These are phyloP conservation scores for Meripilus lineatus DNA, from an alignment of 1,284 basidiomycete species.

Conservation along the genomic window DNA sequence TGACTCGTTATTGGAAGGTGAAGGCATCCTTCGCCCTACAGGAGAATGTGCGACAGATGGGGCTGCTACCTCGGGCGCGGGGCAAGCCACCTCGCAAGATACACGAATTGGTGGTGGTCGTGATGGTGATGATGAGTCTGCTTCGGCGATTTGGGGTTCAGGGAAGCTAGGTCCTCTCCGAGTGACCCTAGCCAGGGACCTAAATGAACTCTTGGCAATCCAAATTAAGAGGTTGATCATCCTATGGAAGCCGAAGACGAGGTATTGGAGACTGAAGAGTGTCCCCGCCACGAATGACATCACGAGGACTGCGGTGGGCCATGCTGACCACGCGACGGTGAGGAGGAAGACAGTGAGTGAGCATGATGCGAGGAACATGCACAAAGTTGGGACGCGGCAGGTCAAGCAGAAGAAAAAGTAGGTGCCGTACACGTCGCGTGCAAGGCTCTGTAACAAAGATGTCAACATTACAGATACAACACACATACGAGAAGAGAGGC, in stretches of 20 bases:
- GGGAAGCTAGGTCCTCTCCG: neutral
- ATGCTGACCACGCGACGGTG: constrained; percentile 54
- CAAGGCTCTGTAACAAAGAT: constrained; percentile 35
- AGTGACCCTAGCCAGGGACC: neutral
- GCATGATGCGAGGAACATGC: constrained; percentile 47
- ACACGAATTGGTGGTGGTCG: no score
- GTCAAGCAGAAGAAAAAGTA: constrained; percentile 66
- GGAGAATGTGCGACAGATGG: no score
- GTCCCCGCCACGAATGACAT: constrained; percentile 52
- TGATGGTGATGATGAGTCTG: no score
- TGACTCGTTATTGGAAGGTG: no score
- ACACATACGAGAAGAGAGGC: constrained; percentile 12
- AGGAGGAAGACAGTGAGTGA: constrained; percentile 55
- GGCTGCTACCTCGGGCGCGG: no score
- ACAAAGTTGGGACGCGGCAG: constrained; percentile 54
- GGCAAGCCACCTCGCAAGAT: no score
- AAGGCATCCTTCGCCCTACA: no score
- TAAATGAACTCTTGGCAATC: constrained; percentile 5
- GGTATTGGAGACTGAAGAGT: constrained; percentile 56
- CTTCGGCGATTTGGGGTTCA: no score
- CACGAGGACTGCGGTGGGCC: constrained; percentile 54
- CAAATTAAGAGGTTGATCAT: constrained; percentile 18
- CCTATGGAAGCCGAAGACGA: constrained; percentile 50
- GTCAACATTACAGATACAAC: neutral
- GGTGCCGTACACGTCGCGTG: constrained; percentile 50